phyloP scores from a whole-genome alignment of 2,329 filamentous ascomycete genomes.

The Trichoderma brevicompactum region DNA sequence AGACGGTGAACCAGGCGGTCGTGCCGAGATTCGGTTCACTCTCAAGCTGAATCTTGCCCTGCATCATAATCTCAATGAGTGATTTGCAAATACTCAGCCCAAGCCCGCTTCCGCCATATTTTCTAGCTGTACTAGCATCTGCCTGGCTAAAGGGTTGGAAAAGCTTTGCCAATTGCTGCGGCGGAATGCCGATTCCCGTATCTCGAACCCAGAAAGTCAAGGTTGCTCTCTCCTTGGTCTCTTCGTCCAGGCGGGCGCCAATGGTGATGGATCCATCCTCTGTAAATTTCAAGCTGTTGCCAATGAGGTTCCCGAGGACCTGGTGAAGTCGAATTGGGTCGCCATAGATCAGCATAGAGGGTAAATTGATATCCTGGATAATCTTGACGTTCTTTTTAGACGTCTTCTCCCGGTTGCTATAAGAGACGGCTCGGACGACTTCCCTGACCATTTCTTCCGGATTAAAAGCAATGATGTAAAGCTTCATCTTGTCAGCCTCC shows the following conservation, averaged over 20 bases:
- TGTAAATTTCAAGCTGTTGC: constrained; percentile 94
- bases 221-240: constrained; percentile 71
- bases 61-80: constrained; percentile 89
- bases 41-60: constrained; percentile 81
- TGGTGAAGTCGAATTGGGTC: constrained; percentile 70
- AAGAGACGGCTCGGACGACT: constrained; percentile 67
- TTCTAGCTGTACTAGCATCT: constrained; percentile 85
- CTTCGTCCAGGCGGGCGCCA: constrained; percentile 71
- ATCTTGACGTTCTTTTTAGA: constrained; percentile 67
- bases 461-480: constrained; percentile 72
- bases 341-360: constrained; percentile 73
- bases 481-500: constrained; percentile 84
- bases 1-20: constrained; percentile 77
- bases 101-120: constrained; percentile 89
- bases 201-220: constrained; percentile 86
- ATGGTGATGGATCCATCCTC: constrained; percentile 85
- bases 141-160: constrained; percentile 94
- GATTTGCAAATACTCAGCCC: constrained; percentile 94
- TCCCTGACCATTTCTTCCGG: constrained; percentile 69
- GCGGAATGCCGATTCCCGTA: constrained; percentile 88
- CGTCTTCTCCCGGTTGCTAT: constrained; percentile 67
- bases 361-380: constrained; percentile 70
- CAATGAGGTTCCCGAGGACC: constrained; percentile 80
- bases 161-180: constrained; percentile 79
- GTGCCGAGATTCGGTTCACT: constrained; percentile 74